phyloP scores from a whole-genome alignment of 768 basidiomycete genomes.

The Phlebiopsis gigantea region DNA sequence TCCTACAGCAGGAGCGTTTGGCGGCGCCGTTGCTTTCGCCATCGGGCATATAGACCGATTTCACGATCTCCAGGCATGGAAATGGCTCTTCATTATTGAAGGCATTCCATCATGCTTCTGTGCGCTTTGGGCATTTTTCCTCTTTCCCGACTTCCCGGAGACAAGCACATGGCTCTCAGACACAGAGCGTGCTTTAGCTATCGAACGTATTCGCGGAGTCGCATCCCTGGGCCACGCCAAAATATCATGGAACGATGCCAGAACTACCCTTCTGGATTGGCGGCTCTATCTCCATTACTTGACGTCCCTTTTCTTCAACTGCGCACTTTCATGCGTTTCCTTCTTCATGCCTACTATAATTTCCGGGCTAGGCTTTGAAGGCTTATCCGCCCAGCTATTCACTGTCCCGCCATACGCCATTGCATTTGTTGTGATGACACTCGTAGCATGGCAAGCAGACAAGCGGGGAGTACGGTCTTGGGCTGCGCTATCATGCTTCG shows the following conservation, averaged over 20 bases:
- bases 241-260: constrained; percentile 35
- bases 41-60: constrained; percentile 26
- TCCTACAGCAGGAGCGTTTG: constrained; percentile 23
- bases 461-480: constrained; percentile 16
- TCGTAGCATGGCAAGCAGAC: constrained; percentile 19
- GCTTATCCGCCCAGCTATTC: constrained; percentile 53
- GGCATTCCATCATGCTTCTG: constrained; percentile 39
- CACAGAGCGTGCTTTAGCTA: constrained; percentile 36
- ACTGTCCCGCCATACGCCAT: constrained; percentile 46
- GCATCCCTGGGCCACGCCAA: constrained; percentile 28
- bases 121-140: constrained; percentile 27
- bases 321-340: constrained; percentile 33
- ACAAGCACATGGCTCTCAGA: constrained; percentile 38
- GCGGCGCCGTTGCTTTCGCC: constrained; percentile 29
- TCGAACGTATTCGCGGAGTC: constrained; percentile 32
- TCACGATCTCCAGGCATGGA: constrained; percentile 23
- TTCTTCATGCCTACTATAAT: constrained; percentile 76
- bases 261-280: constrained; percentile 31
- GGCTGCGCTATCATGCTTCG: constrained; percentile 16
- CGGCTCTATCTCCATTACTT: constrained; percentile 35
- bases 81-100: constrained; percentile 39
- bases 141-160: constrained; percentile 42
- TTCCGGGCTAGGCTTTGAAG: constrained; percentile 49
- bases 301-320: constrained; percentile 39
- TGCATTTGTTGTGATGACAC: constrained; percentile 24